Evolutionary conservation across 2,329 filamentous ascomycete genomes (phyloP).

Genomic region (Aspergillus udagawae): DNA sequence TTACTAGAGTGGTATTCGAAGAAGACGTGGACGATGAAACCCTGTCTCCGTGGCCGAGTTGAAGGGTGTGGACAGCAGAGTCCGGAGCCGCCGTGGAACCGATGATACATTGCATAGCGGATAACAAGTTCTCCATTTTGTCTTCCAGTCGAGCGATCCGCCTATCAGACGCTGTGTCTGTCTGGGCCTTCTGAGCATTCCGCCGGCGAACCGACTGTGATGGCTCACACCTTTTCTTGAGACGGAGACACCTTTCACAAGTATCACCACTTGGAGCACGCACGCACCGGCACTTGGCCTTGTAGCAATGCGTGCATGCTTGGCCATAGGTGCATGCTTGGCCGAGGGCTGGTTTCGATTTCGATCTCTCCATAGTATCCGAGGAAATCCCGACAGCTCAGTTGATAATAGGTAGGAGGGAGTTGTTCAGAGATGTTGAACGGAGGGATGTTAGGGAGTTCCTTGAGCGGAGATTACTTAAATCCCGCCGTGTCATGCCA

Average conservation of each 20-base stretch:
- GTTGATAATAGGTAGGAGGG: neutral
- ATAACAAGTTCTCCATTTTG: constrained; percentile 31
- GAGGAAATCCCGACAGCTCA: neutral
- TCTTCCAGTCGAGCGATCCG: constrained; percentile 35
- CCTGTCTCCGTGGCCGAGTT: neutral
- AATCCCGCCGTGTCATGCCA: neutral
- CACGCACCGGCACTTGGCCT: constrained; percentile 30
- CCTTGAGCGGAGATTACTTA: neutral
- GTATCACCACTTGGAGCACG: constrained; percentile 9
- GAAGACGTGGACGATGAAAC: constrained; percentile 1
- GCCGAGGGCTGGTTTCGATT: neutral
- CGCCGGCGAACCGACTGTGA: constrained; percentile 33
- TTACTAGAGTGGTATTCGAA: neutral
- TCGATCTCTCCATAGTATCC: constrained; percentile 13
- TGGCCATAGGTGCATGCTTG: constrained; percentile 23
- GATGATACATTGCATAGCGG: constrained; percentile 26
- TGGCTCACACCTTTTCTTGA: constrained; percentile 32
- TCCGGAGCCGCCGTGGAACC: constrained; percentile 2
- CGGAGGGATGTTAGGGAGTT: neutral
- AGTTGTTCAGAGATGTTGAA: neutral
- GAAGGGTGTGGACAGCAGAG: neutral
- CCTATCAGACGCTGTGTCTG: constrained; percentile 23
- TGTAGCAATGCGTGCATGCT: constrained; percentile 28
- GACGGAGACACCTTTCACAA: constrained; percentile 34
- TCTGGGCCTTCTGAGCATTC: constrained; percentile 5